phyloP scores from a whole-genome alignment of 768 basidiomycete species.

The Austroboletus festivus region DNA sequence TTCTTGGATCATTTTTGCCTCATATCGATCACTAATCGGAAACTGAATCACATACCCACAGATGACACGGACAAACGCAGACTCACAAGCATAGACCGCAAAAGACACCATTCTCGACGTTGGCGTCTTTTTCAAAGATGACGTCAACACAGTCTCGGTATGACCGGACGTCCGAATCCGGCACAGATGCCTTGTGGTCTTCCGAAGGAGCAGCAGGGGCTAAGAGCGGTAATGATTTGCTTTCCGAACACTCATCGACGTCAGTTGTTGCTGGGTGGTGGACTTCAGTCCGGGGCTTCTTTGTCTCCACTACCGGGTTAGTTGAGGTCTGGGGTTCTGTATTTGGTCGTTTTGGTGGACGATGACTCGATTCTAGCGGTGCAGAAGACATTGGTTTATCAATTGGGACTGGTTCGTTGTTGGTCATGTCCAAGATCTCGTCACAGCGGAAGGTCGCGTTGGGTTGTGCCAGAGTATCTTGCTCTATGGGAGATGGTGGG shows the following conservation, averaged over 20 bases:
- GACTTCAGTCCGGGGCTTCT: constrained; percentile 19
- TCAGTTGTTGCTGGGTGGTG: not conserved
- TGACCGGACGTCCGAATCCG: constrained; percentile 32
- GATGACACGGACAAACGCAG: not conserved
- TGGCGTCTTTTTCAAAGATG: constrained; percentile 33
- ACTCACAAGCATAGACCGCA: constrained; percentile 57
- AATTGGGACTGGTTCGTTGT: not conserved
- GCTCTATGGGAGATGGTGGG: not conserved
- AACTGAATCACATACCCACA: not conserved
- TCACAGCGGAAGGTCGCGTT: not conserved
- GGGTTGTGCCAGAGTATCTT: constrained; percentile 3
- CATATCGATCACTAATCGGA: constrained; percentile 23
- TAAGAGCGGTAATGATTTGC: not conserved
- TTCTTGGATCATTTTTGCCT: constrained; percentile 26
- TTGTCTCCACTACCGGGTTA: constrained; percentile 11
- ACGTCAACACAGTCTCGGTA: constrained; percentile 41
- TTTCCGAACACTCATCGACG: not conserved
- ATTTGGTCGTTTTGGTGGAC: constrained; percentile 17
- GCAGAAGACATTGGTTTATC: not conserved
- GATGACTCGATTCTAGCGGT: not conserved
- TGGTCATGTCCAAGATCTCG: not conserved
- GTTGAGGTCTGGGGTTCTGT: constrained; percentile 6
- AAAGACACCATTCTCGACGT: constrained; percentile 28
- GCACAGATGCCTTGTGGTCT: not conserved
- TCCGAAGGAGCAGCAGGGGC: not conserved